phyloP scores from a whole-genome alignment of 2,329 filamentous ascomycete species.

The Clonostachys sp. region DNA sequence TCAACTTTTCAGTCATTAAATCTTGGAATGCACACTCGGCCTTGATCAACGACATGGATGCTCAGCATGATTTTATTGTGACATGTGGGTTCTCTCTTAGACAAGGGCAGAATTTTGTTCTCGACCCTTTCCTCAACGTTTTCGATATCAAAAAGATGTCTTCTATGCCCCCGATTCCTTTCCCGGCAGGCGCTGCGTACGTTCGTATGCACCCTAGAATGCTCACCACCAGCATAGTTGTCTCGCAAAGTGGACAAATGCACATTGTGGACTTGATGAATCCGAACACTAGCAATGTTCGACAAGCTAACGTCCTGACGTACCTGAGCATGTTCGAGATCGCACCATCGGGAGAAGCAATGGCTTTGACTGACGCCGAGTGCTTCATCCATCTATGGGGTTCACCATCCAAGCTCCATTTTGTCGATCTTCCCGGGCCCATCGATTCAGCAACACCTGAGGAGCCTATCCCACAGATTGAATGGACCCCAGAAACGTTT shows the following conservation, averaged over 20 bases:
- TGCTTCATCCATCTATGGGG: conserved; percentile 84
- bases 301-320: conserved; percentile 72
- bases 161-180: conserved; percentile 86
- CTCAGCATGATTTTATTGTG: conserved; percentile 88
- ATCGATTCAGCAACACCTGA: conserved; percentile 72
- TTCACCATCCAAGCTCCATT: conserved; percentile 78
- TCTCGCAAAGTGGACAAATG: conserved; percentile 87
- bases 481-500: conserved; percentile 69
- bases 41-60: conserved; percentile 94
- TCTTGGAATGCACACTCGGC: conserved; percentile 88
- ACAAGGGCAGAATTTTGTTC: conserved; percentile 67
- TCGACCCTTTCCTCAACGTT: conserved; percentile 91
- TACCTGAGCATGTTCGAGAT: conserved; percentile 80
- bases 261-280: conserved; percentile 96
- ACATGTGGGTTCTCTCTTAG: conserved; percentile 91
- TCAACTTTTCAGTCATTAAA: conserved; percentile 73
- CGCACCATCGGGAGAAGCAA: conserved; percentile 80
- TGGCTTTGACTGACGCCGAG: conserved; percentile 76
- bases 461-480: conserved; percentile 52
- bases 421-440: conserved; percentile 75
- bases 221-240: conserved; percentile 90
- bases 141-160: conserved; percentile 91
- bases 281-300: conserved; percentile 79
- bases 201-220: conserved; percentile 96
- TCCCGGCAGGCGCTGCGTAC: conserved; percentile 86